A percentile compares a stretch with the other conserved stretches of the same genome.
Conservation (phyloP, 2,329 filamentous ascomycete genomes). For the Trichophyton rubrum region DNA sequence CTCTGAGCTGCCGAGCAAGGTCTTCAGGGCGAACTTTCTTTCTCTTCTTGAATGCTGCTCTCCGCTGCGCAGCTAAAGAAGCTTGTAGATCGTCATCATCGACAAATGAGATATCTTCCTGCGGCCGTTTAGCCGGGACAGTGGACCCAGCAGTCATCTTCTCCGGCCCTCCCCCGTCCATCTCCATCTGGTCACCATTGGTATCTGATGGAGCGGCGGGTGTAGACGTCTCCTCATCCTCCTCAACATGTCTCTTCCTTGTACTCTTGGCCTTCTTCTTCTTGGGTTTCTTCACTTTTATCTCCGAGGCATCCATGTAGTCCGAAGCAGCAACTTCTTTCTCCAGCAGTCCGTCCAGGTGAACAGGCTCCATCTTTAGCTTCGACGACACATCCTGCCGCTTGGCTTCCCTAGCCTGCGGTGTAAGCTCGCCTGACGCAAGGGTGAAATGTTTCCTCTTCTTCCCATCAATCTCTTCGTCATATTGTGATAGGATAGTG, state of each 20-base stretch:
- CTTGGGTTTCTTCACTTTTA: slow-evolving; percentile 91
- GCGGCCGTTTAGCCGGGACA: slow-evolving; percentile 49
- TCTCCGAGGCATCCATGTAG: slow-evolving; percentile 71
- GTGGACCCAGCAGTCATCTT: slow-evolving; percentile 18
- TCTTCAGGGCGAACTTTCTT: slow-evolving; percentile 81
- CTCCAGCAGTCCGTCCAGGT: slow-evolving; percentile 52
- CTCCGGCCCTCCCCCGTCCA: slow-evolving; percentile 46
- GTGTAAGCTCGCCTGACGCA: slow-evolving; percentile 60
- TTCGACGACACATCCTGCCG: slow-evolving; percentile 44
- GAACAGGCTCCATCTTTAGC: slow-evolving; percentile 57
- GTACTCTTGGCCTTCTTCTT: slow-evolving; percentile 69
- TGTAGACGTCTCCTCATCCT: slow-evolving; percentile 41
- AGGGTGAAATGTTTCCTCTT: slow-evolving; percentile 80
- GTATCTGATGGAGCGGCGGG: slow-evolving; percentile 12
- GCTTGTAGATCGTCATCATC: slow-evolving; percentile 91
- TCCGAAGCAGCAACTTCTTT: slow-evolving; percentile 61
- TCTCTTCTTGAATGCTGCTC: slow-evolving; percentile 76
- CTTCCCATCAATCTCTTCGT: slow-evolving; percentile 87
- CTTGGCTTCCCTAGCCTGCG: slow-evolving; percentile 49
- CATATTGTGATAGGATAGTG: slow-evolving; percentile 75
- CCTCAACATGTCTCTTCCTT: slow-evolving; percentile 50
- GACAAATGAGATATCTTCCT: slow-evolving; percentile 56
- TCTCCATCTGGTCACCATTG: slow-evolving; percentile 54
- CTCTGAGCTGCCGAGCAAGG: slow-evolving; percentile 63
- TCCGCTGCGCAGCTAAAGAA: slow-evolving; percentile 68